These are phyloP conservation scores for Penicillium cataractarum DNA, from an alignment of 495 filamentous ascomycete species.

Conservation along the genomic window DNA sequence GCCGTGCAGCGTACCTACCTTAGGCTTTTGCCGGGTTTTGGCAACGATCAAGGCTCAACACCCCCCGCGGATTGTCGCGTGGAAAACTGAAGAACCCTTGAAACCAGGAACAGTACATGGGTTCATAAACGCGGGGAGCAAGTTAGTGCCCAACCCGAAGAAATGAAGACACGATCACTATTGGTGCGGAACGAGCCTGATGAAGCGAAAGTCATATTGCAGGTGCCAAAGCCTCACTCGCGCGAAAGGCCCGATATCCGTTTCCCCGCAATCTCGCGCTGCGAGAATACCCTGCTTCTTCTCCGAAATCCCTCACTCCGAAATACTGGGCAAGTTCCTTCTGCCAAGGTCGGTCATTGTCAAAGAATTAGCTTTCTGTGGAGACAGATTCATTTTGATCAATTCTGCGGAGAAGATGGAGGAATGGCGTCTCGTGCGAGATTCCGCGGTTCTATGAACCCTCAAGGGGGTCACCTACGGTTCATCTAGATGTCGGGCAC, in stretches of 20 bases:
- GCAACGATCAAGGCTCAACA: not conserved
- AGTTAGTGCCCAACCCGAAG: not conserved
- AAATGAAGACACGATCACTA: not conserved
- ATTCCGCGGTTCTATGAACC: not conserved
- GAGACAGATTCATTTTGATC: too few species aligned
- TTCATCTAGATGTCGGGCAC: not conserved
- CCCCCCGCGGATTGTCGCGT: not conserved
- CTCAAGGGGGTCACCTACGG: not conserved
- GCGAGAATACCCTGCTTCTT: not conserved
- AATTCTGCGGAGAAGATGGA: not conserved
- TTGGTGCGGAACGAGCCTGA: not conserved
- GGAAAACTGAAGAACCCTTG: not conserved
- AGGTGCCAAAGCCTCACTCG: not conserved
- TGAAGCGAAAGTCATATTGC: not conserved
- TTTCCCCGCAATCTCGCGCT: not conserved
- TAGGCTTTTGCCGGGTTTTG: not conserved
- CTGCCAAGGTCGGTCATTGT: not conserved
- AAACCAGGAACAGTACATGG: not conserved
- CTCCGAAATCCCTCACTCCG: not conserved
- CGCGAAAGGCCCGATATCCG: not conserved
- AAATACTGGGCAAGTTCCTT: not conserved
- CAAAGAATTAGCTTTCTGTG: not conserved
- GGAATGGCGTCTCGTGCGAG: not conserved
- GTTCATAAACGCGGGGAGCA: not conserved
- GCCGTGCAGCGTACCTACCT: not conserved